Evolutionary conservation across 345 rosid species (phyloP), one percentile per base, ranked within the genome.

Genomic region (Corchorus olitorius): DNA sequence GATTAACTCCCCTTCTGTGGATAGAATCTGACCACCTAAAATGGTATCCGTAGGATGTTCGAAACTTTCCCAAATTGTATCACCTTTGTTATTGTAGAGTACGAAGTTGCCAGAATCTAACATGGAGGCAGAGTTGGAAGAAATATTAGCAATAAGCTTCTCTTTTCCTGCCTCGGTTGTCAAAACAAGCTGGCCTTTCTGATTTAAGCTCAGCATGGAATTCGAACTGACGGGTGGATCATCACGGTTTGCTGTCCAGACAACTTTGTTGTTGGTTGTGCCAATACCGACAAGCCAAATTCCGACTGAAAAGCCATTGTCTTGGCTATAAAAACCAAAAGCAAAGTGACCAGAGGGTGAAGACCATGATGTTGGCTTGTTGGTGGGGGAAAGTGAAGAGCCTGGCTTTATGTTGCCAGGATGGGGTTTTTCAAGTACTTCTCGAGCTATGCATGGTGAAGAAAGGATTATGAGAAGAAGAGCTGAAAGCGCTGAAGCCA

Each of bases 281-380:
- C 80, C 80, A 0, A 33, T 41, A 0, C 80, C 81, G 2, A 67
- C 70, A 4, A 84, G 33, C 72, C 86, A 85, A 17, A 80, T n/a
- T 4, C 88, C 87, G 0, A 87, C 55, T 1, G 67, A 52, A 67
- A 79, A 79, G 54, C 78, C 84, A 6, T 22, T n/a, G 22, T 65
- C 82, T 37, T 15, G 67, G 3, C 3, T 8, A 52, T 77, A 78
- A 76, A 87, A 87, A 2, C 85, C 88, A 1, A 83, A 83, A 10
- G 81, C 79, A 7, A 76, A 85, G 41, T 52, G 74, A 19, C 85
- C 79, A 3, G 86, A 85, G 55, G 83, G 68, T 15, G 88, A 87
- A 37, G 41, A 5, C 90, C 87, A 85, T 19, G 76, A 75, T n/a
- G 59, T 27, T 27, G 10, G 22, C 54, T 60, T 43, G 15, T 0